Percentiles rank a stretch among this genome's conserved stretches.
phyloP scores from a whole-genome alignment of 176 grass and related monocot species.

The Oryza meyeriana region DNA sequence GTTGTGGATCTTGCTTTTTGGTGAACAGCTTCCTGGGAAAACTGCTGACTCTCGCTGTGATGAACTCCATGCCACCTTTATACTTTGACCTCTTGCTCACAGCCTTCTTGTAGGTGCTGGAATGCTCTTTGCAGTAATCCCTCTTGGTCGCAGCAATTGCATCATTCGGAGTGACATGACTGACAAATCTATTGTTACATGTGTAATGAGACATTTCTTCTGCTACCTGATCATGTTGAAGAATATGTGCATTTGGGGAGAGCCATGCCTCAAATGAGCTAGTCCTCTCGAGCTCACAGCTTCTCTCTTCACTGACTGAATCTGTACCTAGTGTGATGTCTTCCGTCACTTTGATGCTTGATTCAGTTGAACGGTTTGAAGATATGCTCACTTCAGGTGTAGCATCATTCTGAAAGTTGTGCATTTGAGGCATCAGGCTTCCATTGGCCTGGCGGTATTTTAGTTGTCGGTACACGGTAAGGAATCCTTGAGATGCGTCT shows the following conservation, averaged over 20 bases:
- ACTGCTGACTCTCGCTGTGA: constrained; percentile 15
- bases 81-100: constrained; percentile 25
- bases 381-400: constrained; percentile 12
- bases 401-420: constrained; percentile 22
- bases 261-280: constrained; percentile 39
- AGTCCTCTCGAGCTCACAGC: constrained; percentile 15
- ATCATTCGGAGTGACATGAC: neutral
- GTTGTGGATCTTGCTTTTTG: constrained; percentile 26
- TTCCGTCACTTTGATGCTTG: neutral
- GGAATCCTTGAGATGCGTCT: neutral
- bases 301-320: neutral
- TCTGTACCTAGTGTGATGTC: neutral
- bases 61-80: neutral
- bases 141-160: neutral
- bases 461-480: constrained; percentile 25
- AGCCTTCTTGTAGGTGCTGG: constrained; percentile 19
- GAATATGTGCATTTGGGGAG: neutral
- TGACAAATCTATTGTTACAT: neutral
- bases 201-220: neutral
- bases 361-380: constrained; percentile 19
- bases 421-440: neutral
- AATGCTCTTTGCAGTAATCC: neutral
- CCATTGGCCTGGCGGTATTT: constrained; percentile 39
- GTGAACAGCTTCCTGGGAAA: constrained; percentile 7
- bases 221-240: neutral